These are phyloP conservation scores for Fusarium xylarioides DNA, from an alignment of 2,329 filamentous ascomycete genomes.

Conservation along the genomic window DNA sequence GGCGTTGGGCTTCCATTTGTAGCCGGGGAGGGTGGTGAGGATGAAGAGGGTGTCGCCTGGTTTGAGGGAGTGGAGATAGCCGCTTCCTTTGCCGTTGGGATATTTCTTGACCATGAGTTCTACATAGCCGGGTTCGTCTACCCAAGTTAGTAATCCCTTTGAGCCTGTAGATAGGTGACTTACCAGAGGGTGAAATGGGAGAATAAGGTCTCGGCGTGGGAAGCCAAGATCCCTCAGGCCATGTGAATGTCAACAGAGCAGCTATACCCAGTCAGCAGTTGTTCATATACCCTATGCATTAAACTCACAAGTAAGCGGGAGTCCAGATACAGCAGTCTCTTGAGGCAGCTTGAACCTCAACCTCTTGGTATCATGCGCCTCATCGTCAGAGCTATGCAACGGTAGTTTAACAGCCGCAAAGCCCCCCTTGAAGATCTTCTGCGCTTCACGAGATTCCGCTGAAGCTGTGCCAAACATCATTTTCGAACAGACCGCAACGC, in stretches of 20 bases:
- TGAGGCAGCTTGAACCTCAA: slow-evolving; percentile 65
- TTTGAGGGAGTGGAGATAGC: slow-evolving; percentile 70
- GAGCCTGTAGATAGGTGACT: fast-evolving
- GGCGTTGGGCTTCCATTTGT: slow-evolving; percentile 62
- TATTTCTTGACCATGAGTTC: slow-evolving; percentile 76
- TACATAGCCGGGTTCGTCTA: slow-evolving; percentile 64
- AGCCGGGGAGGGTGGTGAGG: slow-evolving; percentile 61
- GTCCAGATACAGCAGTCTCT: slow-evolving; percentile 56
- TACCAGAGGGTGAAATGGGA: slow-evolving; percentile 54
- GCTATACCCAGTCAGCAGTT: slow-evolving; percentile 43
- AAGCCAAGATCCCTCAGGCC: slow-evolving; percentile 64
- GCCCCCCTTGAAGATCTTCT: slow-evolving; percentile 47
- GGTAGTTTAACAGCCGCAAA: slow-evolving; percentile 57
- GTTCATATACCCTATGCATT: fast-evolving
- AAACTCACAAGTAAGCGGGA: slow-evolving; percentile 58
- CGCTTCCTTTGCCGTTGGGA: slow-evolving; percentile 70
- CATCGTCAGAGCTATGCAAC: slow-evolving; percentile 59
- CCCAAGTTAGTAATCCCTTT: not conserved
- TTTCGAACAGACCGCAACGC: slow-evolving; percentile 27
- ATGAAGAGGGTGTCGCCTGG: slow-evolving; percentile 71
- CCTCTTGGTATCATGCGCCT: slow-evolving; percentile 68
- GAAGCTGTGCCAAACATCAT: slow-evolving; percentile 35
- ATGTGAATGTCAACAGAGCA: slow-evolving; percentile 68
- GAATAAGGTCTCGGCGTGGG: slow-evolving; percentile 74
- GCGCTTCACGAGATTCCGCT: slow-evolving; percentile 25